Base-by-base conservation (phyloP, 1,139 yeast genomes). In the Zygoascus hellenicus region DNA sequence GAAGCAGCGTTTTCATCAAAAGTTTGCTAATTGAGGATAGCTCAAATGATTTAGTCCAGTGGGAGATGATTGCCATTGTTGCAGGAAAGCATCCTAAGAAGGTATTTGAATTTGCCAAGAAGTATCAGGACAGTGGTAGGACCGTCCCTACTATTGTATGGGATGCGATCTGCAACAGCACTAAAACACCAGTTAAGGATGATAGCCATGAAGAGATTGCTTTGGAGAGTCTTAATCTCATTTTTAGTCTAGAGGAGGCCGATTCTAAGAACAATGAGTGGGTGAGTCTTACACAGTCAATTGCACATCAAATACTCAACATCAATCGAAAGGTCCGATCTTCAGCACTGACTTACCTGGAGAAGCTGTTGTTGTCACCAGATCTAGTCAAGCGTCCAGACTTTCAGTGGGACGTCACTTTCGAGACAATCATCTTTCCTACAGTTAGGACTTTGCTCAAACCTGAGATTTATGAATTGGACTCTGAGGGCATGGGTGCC, bases 271-370 rank as follows among this genome's bases (percentile, higher is more conserved):
- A 49, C 28, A 46, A 38, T 7, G 45, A 52, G n/a, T 60, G 63
- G 63, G 47, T 48, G 30, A 52, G 52, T 7, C 59, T 54, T 43
- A 53, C 56, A 6, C 48, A 86, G 60, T 92, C 94, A 0, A 71
- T 89, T 50, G 88, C 94, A 0, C 90, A 84, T 57, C 96, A 89
- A 64, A 86, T 96, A 61, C 77, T 85, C 62, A 89, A 88, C 58
- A 95, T 95, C 9, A 86, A 95, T 61, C 74, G 87, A 33, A 89
- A 84, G 60, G 72, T 89, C 10, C 71, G 96, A 41, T 66, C 75
- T 0, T 77, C 72, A 62, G 92, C 96, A 0, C 56, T 67, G 42
- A 55, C 50, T 68, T 74, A 48, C 61, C 76, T 14, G 68, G 89
- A 58, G 80, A 79, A 57, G 60, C 68, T 48, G 61, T 76, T 32